Base-by-base conservation (phyloP, 768 basidiomycete genomes). In the Psilocybe cubensis region DNA sequence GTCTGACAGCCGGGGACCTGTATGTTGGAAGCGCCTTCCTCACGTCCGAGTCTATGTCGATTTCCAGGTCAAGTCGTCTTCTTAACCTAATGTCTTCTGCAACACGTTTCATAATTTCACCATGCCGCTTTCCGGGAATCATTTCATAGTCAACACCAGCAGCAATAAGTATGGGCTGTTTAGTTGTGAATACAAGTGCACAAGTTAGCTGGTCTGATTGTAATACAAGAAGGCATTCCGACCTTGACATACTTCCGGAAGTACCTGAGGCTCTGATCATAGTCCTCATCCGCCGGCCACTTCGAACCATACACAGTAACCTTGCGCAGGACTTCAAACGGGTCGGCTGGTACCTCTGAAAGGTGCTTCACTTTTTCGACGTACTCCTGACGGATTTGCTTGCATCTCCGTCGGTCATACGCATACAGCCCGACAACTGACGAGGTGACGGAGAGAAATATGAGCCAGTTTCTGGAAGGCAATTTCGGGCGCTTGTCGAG, bases 171-270 rank as follows among this genome's bases (percentile, higher is more conserved):
- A 96, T 83, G 8, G 97, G 97, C 97, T 99, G 67, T 12, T 56
- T 8, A n/a, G 8, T 50, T 44, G 43, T 41, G 49, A 31, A 50
- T 58, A 31, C 55, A 63, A 27, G 53, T 57, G 33, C 35, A 65
- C 48, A 52, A 24, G 35, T 57, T 14, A 52, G 42, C 66, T 12
- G 53, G 41, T 29, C 38, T 61, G 38, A 38, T 45, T 45, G 27
- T 43, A 47, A 44, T 41, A 56, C 20, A 60, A 66, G 62, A 52
- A 63, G 54, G 38, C 52, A 52, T 54, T 45, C 85, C 62, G 61
- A 97, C 97, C 90, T 97, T 96, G 78, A 98, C 86, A 75, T 97
- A 98, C 80, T 92, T 94, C 72, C 92, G 89, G 79, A 98, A 98
- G 78, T 94, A 93, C 75, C 81, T 87, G 70, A 92, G 76, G 55